These are phyloP conservation scores for Plantago elongata DNA, from an alignment of 257 asterid genomes.

Conservation along the genomic window DNA sequence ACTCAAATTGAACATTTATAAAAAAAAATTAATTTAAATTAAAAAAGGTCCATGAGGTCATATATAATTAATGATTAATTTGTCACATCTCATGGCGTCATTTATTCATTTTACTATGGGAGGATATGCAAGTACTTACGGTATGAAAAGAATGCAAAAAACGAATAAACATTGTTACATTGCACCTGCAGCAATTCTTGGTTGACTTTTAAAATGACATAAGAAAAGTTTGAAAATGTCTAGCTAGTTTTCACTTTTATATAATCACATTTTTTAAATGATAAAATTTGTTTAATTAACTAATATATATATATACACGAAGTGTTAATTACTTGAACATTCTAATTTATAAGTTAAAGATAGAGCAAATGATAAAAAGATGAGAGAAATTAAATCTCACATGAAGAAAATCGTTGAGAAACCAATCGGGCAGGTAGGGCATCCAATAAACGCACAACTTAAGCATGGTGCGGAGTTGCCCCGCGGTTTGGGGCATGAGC, in stretches of 20 bases:
- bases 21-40: too few species aligned
- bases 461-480: constrained; percentile 32
- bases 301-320: too few species aligned
- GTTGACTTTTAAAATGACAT: neutral
- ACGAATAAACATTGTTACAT: too few species aligned
- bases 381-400: constrained; percentile 20
- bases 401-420: constrained; percentile 49
- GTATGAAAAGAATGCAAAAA: neutral
- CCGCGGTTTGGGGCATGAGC: constrained; percentile 49
- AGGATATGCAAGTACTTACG: too few species aligned
- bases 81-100: neutral
- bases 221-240: too few species aligned
- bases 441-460: constrained; percentile 30
- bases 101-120: too few species aligned
- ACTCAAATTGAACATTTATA: too few species aligned
- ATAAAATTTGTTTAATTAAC: too few species aligned
- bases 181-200: neutral
- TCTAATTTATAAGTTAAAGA: neutral
- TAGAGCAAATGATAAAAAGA: neutral
- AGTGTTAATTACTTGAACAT: neutral
- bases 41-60: too few species aligned
- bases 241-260: too few species aligned
- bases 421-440: constrained; percentile 49
- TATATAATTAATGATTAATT: too few species aligned
- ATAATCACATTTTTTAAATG: too few species aligned